A percentile compares a stretch with the other conserved stretches of the same genome.
phyloP scores from a whole-genome alignment of 345 rosid genomes.

The Conringia planisiliqua region DNA sequence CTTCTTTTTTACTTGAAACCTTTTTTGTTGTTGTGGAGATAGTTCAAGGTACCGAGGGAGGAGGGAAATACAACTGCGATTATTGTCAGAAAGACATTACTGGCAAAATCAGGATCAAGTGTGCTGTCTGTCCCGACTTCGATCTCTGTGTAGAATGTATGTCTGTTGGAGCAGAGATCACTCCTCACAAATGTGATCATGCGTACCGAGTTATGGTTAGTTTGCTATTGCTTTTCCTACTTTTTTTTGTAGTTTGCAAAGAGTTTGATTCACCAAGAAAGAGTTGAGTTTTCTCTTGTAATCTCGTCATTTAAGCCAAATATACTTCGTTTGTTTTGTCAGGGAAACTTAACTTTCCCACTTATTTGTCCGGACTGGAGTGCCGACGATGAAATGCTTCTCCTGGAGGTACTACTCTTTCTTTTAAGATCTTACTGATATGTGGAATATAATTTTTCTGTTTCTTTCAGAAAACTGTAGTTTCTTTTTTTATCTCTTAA shows the following conservation, averaged over 20 bases:
- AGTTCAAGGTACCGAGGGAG: conserved; percentile 80
- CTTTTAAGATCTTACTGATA: background rate
- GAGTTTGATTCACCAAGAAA: background rate
- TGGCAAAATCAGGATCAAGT: conserved; percentile 86
- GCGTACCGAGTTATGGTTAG: conserved; percentile 94
- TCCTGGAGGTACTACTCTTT: conserved; percentile 68
- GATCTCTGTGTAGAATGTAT: conserved; percentile 96
- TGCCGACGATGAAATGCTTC: conserved; percentile 97
- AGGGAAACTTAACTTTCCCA: conserved; percentile 88
- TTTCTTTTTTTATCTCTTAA: background rate
- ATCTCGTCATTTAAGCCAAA: background rate
- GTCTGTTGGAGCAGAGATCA: conserved; percentile 90
- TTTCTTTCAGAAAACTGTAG: background rate
- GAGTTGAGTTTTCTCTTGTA: background rate
- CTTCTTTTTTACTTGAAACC: background rate
- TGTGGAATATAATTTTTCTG: background rate
- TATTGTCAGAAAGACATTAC: conserved; percentile 96
- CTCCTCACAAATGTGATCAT: conserved; percentile 84
- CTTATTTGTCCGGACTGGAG: conserved; percentile 95
- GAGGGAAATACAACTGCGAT: conserved; percentile 94
- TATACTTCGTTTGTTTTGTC: conserved; percentile 14
- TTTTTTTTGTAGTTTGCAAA: background rate
- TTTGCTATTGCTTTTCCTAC: background rate
- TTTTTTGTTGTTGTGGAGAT: conserved; percentile 12
- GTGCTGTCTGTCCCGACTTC: conserved; percentile 93